Base-by-base conservation (phyloP, 129 eudicot genomes). In the Sambucus nigra region DNA sequence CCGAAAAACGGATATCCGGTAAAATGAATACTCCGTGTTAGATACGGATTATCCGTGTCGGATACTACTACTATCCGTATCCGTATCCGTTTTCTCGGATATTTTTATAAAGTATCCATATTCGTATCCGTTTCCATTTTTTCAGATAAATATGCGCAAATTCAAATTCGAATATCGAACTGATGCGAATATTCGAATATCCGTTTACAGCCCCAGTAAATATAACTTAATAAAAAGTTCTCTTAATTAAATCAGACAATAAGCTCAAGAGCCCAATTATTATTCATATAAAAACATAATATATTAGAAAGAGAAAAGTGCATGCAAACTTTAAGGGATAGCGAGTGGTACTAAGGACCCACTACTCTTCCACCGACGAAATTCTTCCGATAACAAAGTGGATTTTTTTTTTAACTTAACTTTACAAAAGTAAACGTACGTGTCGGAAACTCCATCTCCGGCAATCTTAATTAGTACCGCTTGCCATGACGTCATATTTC, bases 401-500 rank as follows among this genome's bases (percentile, higher is more conserved):
- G n/a, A n/a, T n/a, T n/a, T n/a, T n/a, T n/a, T 0, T 14, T 40
- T 40, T 44, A 44, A 44, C 5, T 12, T 44, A 35, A 19, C 18
- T 33, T 15, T 33, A 7, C 13, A 35, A 35, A 1, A 51, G 18
- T 17, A 31, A 0, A 23, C 61, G 15, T 57, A 87, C 74, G 78
- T 87, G 40, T 87, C 96, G 17, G 96, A 82, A 65, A 79, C 83
- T 8, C 85, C 82, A 47, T 87, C 85, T 1, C 79, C 80, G 24
- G 74, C 80, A 21, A 86, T 76, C 68, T 71, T 77, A 17, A 73
- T 49, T 8, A 69, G 69, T 13, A 77, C 65, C 4, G 65, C 65
- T 18, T 72, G 72, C 16, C 77, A 70, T 24, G 81, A 62, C 6
- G 61, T 61, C 11, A 51, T 44, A 12, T 60, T 77, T 2, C 69